phyloP scores from a whole-genome alignment of 2,329 filamentous ascomycete species.

The Trichoderma simmonsii region DNA sequence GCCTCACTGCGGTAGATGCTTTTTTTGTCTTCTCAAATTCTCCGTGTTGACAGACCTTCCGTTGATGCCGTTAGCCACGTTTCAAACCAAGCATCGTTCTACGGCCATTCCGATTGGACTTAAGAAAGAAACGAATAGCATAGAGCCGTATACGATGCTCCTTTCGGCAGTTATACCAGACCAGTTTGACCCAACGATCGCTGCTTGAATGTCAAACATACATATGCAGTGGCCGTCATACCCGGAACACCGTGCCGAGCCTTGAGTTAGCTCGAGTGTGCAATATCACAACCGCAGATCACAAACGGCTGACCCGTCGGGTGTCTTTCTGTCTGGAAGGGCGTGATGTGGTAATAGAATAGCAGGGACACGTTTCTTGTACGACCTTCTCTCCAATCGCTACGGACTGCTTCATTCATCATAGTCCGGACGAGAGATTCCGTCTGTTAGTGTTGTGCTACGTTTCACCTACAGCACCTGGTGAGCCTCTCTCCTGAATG shows the following conservation, averaged over 20 bases:
- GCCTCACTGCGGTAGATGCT: background rate
- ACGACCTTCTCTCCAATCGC: background rate
- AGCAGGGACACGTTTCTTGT: background rate
- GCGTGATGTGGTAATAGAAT: background rate
- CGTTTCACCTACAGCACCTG: background rate
- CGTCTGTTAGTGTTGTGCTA: background rate
- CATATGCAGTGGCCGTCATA: background rate
- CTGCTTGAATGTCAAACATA: background rate
- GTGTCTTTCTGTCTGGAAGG: background rate
- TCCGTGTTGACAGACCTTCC: background rate
- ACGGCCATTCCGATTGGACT: constrained; percentile 1
- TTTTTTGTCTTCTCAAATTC: background rate
- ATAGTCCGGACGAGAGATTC: background rate
- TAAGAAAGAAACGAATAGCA: background rate
- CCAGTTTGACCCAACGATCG: background rate
- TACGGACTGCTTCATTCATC: background rate
- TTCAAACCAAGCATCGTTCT: background rate
- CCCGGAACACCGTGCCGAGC: background rate
- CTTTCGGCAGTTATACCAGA: background rate
- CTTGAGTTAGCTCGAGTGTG: background rate
- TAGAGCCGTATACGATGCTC: background rate
- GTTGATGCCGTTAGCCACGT: background rate
- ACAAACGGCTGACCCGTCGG: background rate
- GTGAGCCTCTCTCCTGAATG: background rate
- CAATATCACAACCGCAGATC: background rate